phyloP scores from a whole-genome alignment of 805 yeast genomes.

The Wickerhamiella domercqiae region DNA sequence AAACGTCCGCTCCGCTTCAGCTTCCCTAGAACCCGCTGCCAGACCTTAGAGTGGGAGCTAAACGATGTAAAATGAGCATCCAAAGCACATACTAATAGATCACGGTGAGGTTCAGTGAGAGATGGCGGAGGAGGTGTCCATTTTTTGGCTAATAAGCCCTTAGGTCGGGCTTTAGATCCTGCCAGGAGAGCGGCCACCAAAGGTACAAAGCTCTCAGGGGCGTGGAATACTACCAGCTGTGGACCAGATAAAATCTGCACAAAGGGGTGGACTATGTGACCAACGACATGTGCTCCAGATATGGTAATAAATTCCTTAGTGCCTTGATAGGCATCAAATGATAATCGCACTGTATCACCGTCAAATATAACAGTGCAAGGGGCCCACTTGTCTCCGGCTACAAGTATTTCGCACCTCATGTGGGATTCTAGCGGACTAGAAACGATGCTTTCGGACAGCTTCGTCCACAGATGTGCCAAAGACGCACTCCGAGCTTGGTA shows the following conservation, averaged over 20 bases:
- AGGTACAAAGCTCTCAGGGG: conserved; percentile 3
- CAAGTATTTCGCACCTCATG: conserved; percentile 10
- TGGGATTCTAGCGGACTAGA: conserved; percentile 2
- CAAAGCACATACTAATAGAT: conserved; percentile 14
- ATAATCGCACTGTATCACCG: conserved; percentile 5
- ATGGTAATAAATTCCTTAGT: conserved; percentile 10
- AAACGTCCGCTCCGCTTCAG: conserved; percentile 14
- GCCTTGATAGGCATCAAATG: conserved; percentile 3
- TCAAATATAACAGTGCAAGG: conserved; percentile 5
- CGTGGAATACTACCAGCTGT: conserved; percentile 4
- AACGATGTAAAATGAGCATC: conserved; percentile 12
- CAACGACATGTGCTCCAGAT: conserved; percentile 10
- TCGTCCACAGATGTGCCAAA: conserved; percentile 9
- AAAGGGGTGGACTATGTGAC: conserved; percentile 12
- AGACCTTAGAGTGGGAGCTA: conserved; percentile 6
- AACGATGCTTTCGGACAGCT: conserved; percentile 3
- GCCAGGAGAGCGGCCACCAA: conserved; percentile 11
- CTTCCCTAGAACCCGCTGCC: conserved; percentile 13
- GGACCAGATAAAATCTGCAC: conserved; percentile 11
- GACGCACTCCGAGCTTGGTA: conserved; percentile 11
- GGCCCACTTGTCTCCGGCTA: conserved; percentile 12
- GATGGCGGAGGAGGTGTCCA: conserved; percentile 13
- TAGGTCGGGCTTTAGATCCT: conserved; percentile 14
- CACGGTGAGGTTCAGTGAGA: conserved; percentile 4
- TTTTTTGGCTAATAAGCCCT: conserved; percentile 12